phyloP scores from a whole-genome alignment of 371 early-diverging fungal genomes.

The Circinella umbellata region DNA sequence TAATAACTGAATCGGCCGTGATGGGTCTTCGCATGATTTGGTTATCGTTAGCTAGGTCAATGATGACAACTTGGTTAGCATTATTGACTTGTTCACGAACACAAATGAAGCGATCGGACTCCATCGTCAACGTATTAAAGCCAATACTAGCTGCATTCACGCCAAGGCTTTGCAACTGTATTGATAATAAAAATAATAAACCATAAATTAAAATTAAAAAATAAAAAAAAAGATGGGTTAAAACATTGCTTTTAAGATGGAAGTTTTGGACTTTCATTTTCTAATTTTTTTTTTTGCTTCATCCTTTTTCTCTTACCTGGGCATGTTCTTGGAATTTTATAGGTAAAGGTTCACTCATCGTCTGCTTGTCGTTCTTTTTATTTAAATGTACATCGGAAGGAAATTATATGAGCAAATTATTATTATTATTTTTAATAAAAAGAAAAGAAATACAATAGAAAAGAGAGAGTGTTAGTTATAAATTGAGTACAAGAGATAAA shows the following conservation, averaged over 20 bases:
- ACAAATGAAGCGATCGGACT: slow-evolving; percentile 97
- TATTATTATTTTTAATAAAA: no score
- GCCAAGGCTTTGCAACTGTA: slow-evolving; percentile 88
- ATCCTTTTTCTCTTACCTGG: slow-evolving; percentile 80
- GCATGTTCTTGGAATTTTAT: slow-evolving; percentile 94
- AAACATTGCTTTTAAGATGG: no score
- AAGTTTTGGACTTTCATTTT: no score
- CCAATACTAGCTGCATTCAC: slow-evolving; percentile 93
- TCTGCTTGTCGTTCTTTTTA: slow-evolving; percentile 10
- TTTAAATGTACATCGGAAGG: background rate
- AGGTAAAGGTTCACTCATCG: slow-evolving; percentile 76
- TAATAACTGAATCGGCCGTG: slow-evolving; percentile 97
- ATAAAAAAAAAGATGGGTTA: no score
- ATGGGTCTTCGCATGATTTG: slow-evolving; percentile 90
- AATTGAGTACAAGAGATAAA: no score
- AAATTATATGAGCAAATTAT: no score
- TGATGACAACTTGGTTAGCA: slow-evolving; percentile 89
- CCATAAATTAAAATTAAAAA: background rate
- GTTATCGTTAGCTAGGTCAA: slow-evolving; percentile 86
- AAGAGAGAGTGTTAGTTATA: no score
- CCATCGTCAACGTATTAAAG: slow-evolving; percentile 96
- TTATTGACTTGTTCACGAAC: slow-evolving; percentile 90
- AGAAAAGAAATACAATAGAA: no score
- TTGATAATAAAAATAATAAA: slow-evolving; percentile 2
- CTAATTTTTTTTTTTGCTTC: background rate